Evolutionary conservation across 2,329 filamentous ascomycete species (phyloP).

Genomic region (Monascus ruber): DNA sequence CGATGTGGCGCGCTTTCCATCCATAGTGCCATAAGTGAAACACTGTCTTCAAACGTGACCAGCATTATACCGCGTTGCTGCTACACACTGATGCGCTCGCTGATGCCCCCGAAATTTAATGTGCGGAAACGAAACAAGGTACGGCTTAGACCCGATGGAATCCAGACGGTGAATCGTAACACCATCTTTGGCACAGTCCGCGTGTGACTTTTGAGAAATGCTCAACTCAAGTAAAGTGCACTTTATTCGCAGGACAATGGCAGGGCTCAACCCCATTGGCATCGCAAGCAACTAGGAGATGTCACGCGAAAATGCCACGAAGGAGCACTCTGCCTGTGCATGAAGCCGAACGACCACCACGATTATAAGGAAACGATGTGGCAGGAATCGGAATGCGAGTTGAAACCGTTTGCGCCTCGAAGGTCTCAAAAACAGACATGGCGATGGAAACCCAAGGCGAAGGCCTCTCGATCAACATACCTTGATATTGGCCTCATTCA

Average conservation of each 20-base stretch:
- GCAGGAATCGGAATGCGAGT: constrained; percentile 18
- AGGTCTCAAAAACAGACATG: constrained; percentile 38
- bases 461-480: constrained; percentile 93
- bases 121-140: constrained; percentile 10
- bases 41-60: background rate
- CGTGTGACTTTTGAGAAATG: constrained; percentile 18
- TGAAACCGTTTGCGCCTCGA: constrained; percentile 27
- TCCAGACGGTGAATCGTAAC: constrained; percentile 14
- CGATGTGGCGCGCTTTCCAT: too few relatives aligned
- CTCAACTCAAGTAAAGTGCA: constrained; percentile 30
- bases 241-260: constrained; percentile 39
- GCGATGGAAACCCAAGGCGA: constrained; percentile 61
- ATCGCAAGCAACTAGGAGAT: constrained; percentile 19
- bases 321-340: constrained; percentile 26
- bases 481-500: constrained; percentile 96
- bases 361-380: constrained; percentile 13
- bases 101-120: constrained; percentile 28
- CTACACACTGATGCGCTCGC: constrained; percentile 44
- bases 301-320: constrained; percentile 18
- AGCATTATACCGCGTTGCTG: constrained; percentile 18
- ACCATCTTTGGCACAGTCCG: constrained; percentile 21
- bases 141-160: constrained; percentile 16
- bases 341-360: constrained; percentile 14
- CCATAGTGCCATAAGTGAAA: too few relatives aligned
- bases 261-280: constrained; percentile 45